phyloP scores from a whole-genome alignment of 345 rosid genomes.

The Anacardium occidentale region DNA sequence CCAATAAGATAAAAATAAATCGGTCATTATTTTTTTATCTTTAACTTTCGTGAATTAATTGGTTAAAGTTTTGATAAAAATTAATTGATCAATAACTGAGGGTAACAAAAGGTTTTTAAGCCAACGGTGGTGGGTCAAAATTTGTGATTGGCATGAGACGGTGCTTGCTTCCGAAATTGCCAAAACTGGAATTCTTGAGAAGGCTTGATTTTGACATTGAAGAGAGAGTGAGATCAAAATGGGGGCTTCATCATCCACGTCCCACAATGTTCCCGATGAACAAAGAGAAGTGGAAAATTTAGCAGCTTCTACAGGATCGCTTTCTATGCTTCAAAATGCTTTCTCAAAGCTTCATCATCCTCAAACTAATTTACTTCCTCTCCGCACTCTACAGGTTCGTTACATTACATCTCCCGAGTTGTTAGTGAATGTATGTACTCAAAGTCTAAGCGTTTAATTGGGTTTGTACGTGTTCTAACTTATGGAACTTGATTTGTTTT shows the following conservation, averaged over 20 bases:
- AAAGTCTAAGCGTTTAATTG: neutral
- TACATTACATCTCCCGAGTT: neutral
- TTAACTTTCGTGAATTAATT: no score
- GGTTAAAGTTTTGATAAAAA: no score
- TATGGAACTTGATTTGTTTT: neutral
- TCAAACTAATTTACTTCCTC: slow-evolving; percentile 45
- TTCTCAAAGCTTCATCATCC: slow-evolving; percentile 67
- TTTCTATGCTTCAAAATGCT: slow-evolving; percentile 57
- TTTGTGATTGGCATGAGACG: no score
- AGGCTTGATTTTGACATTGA: neutral
- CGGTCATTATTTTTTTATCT: no score
- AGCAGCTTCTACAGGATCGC: slow-evolving; percentile 72
- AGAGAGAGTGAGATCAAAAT: slow-evolving; percentile 23
- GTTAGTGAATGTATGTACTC: neutral
- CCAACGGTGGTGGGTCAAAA: no score
- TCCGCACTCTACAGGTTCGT: slow-evolving; percentile 58
- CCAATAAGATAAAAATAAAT: no score
- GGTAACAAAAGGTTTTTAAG: no score
- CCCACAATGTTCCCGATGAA: slow-evolving; percentile 39
- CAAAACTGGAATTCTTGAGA: neutral
- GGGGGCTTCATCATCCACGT: slow-evolving; percentile 81
- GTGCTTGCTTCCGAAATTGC: no score
- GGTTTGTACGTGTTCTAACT: neutral
- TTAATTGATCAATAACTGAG: no score
- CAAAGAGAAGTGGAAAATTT: slow-evolving; percentile 63